Evolutionary conservation across 805 yeast species (phyloP).

Genomic region (Wickerhamiella cacticola): DNA sequence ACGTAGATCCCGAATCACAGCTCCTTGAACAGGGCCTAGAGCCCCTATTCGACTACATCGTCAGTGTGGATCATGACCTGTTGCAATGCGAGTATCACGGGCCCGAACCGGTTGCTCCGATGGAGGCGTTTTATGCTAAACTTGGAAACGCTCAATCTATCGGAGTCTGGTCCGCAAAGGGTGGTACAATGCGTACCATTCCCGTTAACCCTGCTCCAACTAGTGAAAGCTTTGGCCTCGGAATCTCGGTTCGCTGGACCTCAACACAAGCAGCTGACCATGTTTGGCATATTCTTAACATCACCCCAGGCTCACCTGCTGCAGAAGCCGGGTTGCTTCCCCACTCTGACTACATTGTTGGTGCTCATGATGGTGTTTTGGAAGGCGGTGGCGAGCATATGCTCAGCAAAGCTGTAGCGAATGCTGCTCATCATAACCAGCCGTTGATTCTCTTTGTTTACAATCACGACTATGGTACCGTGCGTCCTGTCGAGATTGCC

Average conservation of each 20-base stretch:
- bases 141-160: conserved; percentile 34
- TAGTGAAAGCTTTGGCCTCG: conserved; percentile 48
- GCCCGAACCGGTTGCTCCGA: conserved; percentile 10
- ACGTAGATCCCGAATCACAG: conserved; percentile 35
- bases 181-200: conserved; percentile 29
- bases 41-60: conserved; percentile 76
- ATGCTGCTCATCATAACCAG: conserved; percentile 38
- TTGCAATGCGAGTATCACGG: conserved; percentile 3
- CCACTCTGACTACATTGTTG: conserved; percentile 77
- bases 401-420: conserved; percentile 47
- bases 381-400: conserved; percentile 81
- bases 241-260: conserved; percentile 54
- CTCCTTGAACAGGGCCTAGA: conserved; percentile 50
- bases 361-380: conserved; percentile 73
- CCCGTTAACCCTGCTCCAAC: conserved; percentile 21
- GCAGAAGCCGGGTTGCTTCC: conserved; percentile 71
- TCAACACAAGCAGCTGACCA: conserved; percentile 63
- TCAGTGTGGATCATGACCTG: conserved; percentile 31
- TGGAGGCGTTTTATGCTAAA: conserved; percentile 15
- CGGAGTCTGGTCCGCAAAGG: conserved; percentile 79
- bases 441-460: conserved; percentile 50
- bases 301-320: conserved; percentile 70
- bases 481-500: conserved; percentile 75
- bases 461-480: conserved; percentile 74
- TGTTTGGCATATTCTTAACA: conserved; percentile 75